These are phyloP conservation scores for Chaetomium cochliodes DNA, from an alignment of 495 filamentous ascomycete genomes.

Conservation along the genomic window DNA sequence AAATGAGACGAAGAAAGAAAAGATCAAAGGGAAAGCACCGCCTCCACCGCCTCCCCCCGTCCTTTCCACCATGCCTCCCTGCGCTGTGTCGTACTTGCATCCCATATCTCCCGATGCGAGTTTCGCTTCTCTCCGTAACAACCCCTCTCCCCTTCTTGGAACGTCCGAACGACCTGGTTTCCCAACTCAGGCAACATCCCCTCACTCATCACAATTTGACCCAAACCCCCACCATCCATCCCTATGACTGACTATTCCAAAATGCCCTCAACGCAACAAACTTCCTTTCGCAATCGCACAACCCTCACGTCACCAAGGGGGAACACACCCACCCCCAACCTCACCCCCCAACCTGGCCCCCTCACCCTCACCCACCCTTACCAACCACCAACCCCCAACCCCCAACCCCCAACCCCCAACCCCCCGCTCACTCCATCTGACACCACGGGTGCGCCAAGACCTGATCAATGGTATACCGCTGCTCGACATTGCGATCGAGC, in stretches of 20 bases:
- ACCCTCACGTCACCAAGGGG: background rate
- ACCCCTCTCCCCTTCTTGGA: background rate
- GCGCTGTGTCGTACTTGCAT: background rate
- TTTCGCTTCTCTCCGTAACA: background rate
- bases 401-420: background rate
- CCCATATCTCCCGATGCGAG: background rate
- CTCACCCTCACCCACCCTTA: too few relatives aligned
- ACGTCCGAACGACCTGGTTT: too few relatives aligned
- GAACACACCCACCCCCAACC: background rate
- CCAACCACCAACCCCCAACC: background rate
- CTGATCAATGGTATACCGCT: constrained; percentile 75
- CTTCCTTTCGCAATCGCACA: too few relatives aligned
- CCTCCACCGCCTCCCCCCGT: too few relatives aligned
- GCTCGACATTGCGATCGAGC: constrained; percentile 85
- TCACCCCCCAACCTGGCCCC: background rate
- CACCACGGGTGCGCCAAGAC: constrained; percentile 87
- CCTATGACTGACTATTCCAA: too few relatives aligned
- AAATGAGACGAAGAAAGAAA: background rate
- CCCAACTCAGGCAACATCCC: background rate
- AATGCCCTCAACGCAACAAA: too few relatives aligned
- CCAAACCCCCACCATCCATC: too few relatives aligned
- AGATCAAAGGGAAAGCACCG: background rate
- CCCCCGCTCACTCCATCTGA: constrained; percentile 26
- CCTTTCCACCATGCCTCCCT: background rate
- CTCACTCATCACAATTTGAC: background rate